phyloP scores from a whole-genome alignment of 176 grass and related monocot genomes.

The Lolium perenne region DNA sequence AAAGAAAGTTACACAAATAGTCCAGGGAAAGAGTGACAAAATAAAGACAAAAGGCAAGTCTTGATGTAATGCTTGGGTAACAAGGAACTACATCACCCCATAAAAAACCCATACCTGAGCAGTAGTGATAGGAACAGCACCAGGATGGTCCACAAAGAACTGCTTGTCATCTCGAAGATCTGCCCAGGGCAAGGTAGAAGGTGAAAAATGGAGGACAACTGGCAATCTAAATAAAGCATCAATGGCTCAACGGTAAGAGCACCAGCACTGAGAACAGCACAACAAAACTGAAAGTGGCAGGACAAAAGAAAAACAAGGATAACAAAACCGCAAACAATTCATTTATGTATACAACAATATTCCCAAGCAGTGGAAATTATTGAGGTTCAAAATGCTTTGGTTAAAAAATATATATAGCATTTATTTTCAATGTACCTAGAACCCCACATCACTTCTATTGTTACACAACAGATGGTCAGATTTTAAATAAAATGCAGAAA shows the following conservation, averaged over 20 bases:
- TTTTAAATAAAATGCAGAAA: not conserved
- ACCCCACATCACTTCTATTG: not conserved
- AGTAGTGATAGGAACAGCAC: conserved; percentile 79
- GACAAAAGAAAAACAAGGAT: not conserved
- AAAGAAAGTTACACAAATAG: conserved; percentile 21
- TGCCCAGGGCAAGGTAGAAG: conserved; percentile 42
- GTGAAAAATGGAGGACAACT: conserved; percentile 27
- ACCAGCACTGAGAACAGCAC: not conserved
- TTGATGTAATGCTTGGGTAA: conserved; percentile 4
- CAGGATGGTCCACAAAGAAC: conserved; percentile 78
- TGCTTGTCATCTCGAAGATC: conserved; percentile 83
- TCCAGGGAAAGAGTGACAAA: not conserved
- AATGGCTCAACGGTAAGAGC: conserved; percentile 17
- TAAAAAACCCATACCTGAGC: conserved; percentile 53
- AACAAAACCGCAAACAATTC: not conserved
- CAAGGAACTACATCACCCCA: not conserved
- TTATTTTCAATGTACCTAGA: conserved; percentile 12
- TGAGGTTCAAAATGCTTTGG: not conserved
- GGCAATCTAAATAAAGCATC: conserved; percentile 3
- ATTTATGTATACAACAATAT: not conserved
- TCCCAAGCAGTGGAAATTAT: not conserved
- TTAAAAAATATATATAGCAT: not conserved
- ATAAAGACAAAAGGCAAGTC: not conserved
- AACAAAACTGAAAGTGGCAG: not conserved
- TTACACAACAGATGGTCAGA: not conserved